A percentile compares a stretch with the other conserved stretches of the same genome.
These are phyloP conservation scores for Angomonas ambiguus DNA, from an alignment of 208 protist genomes.

Conservation along the genomic window DNA sequence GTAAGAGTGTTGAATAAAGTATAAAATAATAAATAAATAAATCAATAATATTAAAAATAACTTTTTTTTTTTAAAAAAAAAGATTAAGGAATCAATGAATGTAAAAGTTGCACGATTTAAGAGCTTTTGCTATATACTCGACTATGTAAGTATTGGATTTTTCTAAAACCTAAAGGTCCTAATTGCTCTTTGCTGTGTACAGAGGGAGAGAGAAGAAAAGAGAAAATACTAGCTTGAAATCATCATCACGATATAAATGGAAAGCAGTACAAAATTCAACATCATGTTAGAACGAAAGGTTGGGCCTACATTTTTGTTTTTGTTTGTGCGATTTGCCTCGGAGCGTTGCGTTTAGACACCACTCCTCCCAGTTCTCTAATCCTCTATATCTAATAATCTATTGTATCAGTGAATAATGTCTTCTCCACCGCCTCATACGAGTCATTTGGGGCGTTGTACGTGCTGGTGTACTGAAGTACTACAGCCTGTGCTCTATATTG, in stretches of 20 bases:
- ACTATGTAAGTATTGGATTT: too few species aligned
- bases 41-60: not conserved
- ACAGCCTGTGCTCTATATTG: not conserved
- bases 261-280: not conserved
- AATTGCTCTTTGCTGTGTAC: too few species aligned
- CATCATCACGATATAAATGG: not conserved
- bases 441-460: too few species aligned
- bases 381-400: not conserved
- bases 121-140: too few species aligned
- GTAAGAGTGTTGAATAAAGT: not conserved
- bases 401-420: not conserved
- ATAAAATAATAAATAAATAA: conserved; percentile 9
- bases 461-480: not conserved
- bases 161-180: too few species aligned
- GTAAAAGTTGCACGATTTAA: conserved; percentile 1
- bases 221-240: not conserved
- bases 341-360: too few species aligned
- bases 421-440: conserved; percentile 7
- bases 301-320: too few species aligned
- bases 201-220: conserved; percentile 14
- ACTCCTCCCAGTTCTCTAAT: too few species aligned
- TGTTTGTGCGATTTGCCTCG: too few species aligned
- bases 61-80: not conserved
- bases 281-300: too few species aligned
- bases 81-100: conserved; percentile 3